A percentile compares a stretch with the other conserved stretches of the same genome.
Evolutionary conservation across 1,139 yeast genomes (phyloP).

Genomic region (Suhomyces maxii): DNA sequence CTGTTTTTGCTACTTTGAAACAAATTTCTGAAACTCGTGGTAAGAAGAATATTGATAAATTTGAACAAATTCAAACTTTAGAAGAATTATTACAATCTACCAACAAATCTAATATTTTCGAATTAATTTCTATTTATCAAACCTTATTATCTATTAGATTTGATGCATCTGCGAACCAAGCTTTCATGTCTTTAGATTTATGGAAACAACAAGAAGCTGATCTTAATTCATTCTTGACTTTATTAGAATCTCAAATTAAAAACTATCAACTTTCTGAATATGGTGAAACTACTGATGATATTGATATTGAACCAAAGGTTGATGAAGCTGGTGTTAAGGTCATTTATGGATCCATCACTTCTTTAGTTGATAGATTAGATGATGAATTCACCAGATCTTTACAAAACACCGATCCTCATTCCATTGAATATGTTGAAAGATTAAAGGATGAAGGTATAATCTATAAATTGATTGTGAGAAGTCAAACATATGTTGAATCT

Average conservation of each 20-base stretch:
- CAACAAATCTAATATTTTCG: slow-evolving; percentile 52
- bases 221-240: slow-evolving; percentile 58
- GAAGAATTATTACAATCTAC: slow-evolving; percentile 54
- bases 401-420: slow-evolving; percentile 90
- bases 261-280: slow-evolving; percentile 74
- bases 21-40: slow-evolving; percentile 88
- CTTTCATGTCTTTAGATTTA: slow-evolving; percentile 75
- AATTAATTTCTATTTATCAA: slow-evolving; percentile 74
- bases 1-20: slow-evolving; percentile 72
- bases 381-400: slow-evolving; percentile 90
- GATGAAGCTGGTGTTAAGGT: slow-evolving; percentile 67
- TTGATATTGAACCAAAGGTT: slow-evolving; percentile 74
- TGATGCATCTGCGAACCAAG: slow-evolving; percentile 68
- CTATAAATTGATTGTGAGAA: slow-evolving; percentile 75
- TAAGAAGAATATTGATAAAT: slow-evolving; percentile 86
- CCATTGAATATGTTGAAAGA: slow-evolving; percentile 89
- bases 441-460: slow-evolving; percentile 82
- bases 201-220: slow-evolving; percentile 77
- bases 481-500: slow-evolving; percentile 81
- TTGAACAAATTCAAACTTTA: slow-evolving; percentile 71
- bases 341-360: slow-evolving; percentile 80
- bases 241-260: slow-evolving; percentile 61
- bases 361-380: slow-evolving; percentile 89
- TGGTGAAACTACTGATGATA: slow-evolving; percentile 75
- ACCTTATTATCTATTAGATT: slow-evolving; percentile 86